These are phyloP conservation scores for Neoarthrinium moseri DNA, from an alignment of 2,329 filamentous ascomycete genomes.

Conservation along the genomic window DNA sequence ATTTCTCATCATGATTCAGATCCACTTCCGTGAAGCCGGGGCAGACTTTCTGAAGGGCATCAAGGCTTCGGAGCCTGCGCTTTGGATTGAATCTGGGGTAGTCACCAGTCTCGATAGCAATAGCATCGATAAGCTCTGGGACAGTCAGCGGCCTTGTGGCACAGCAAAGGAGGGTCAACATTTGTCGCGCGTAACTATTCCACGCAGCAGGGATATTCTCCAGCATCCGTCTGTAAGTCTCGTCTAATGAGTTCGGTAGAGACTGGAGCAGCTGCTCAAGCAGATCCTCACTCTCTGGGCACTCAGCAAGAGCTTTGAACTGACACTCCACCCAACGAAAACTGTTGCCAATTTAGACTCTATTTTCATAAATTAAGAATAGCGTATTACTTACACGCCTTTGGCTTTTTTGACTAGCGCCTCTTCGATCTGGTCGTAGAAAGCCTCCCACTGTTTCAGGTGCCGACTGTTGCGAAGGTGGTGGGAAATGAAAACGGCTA, in stretches of 20 bases:
- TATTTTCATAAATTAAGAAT: conserved; percentile 18
- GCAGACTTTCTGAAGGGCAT: background rate
- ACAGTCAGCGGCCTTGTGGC: conserved; percentile 1
- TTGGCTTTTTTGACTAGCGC: conserved; percentile 22
- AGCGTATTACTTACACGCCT: conserved; percentile 28
- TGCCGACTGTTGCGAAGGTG: conserved; percentile 19
- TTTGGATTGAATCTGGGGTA: background rate
- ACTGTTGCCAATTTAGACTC: conserved; percentile 21
- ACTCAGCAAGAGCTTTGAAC: conserved; percentile 22
- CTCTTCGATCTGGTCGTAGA: conserved; percentile 23
- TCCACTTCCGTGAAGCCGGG: conserved; percentile 4
- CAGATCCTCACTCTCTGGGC: conserved; percentile 16
- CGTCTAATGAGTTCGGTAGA: conserved; percentile 29
- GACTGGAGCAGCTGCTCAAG: conserved; percentile 27
- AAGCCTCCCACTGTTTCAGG: conserved; percentile 21
- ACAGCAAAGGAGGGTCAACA: background rate
- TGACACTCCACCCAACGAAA: conserved; percentile 36
- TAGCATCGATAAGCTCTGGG: conserved; percentile 1
- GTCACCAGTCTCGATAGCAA: background rate
- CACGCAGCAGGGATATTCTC: background rate
- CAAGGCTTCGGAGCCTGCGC: background rate
- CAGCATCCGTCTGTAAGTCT: conserved; percentile 34
- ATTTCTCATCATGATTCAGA: background rate
- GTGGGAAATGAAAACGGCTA: conserved; percentile 22
- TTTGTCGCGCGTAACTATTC: background rate